Percentiles rank a stretch among this genome's conserved stretches.
Evolutionary conservation across 306 rosid genomes (phyloP).

Genomic region (Cucumis cinereus): DNA sequence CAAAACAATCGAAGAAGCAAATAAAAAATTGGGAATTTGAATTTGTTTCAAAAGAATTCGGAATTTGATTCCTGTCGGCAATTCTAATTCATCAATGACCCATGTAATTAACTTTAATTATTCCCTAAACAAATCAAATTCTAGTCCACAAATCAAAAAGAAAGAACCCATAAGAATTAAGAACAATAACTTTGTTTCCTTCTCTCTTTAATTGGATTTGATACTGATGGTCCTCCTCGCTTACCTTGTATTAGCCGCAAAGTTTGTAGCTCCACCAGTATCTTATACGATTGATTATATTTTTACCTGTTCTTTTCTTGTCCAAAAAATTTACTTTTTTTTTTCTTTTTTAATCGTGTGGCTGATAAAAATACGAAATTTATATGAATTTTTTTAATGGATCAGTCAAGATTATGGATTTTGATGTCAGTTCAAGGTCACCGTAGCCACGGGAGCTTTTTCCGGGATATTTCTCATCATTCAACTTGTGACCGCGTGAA

Average conservation of each 20-base stretch:
- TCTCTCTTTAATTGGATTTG: not conserved
- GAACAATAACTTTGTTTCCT: not conserved
- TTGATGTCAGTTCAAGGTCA: not conserved
- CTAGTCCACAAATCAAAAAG: not conserved
- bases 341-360: not conserved
- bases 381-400: not conserved
- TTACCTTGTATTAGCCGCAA: constrained; percentile 1
- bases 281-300: not conserved
- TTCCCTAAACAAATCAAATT: not conserved
- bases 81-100: not conserved
- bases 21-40: not conserved
- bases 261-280: not conserved
- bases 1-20: not conserved
- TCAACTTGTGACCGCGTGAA: no score
- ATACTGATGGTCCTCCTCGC: not conserved
- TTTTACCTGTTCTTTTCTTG: not conserved
- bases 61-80: not conserved
- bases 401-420: not conserved
- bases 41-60: no score
- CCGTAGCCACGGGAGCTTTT: not conserved
- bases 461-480: no score
- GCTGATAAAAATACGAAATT: not conserved
- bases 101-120: not conserved
- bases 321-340: not conserved
- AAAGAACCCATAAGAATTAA: not conserved